These are phyloP conservation scores for Pythium dissotocum DNA, from an alignment of 352 stramenopile species.

Conservation along the genomic window DNA sequence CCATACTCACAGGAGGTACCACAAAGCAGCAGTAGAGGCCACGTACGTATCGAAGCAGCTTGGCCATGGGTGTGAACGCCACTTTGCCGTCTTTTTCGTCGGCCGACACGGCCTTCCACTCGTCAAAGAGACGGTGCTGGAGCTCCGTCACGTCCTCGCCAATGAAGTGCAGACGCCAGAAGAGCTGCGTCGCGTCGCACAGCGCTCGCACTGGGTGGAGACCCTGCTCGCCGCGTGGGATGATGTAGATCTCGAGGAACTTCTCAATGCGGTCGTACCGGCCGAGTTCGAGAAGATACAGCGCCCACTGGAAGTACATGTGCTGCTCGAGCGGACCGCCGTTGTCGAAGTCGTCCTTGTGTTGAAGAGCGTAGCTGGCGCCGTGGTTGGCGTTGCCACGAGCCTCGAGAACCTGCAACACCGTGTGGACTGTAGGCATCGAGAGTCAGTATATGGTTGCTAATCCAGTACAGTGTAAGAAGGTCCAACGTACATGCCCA, in stretches of 20 bases:
- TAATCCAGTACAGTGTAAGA: too few relatives aligned
- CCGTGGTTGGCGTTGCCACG: slow-evolving; percentile 84
- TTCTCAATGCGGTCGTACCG: slow-evolving; percentile 83
- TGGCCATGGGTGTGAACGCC: slow-evolving; percentile 47
- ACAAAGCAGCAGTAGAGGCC: neutral
- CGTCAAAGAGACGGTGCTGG: slow-evolving; percentile 55
- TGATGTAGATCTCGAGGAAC: slow-evolving; percentile 77
- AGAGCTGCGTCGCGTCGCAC: slow-evolving; percentile 77
- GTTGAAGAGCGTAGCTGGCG: slow-evolving; percentile 81
- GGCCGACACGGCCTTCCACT: slow-evolving; percentile 45
- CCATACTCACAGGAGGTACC: neutral
- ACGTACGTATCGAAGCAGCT: slow-evolving; percentile 61
- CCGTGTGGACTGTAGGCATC: slow-evolving; percentile 59
- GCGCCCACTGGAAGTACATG: slow-evolving; percentile 81
- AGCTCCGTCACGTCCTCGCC: slow-evolving; percentile 56
- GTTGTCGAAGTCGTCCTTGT: slow-evolving; percentile 78
- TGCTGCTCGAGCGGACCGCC: slow-evolving; percentile 68
- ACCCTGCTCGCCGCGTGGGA: slow-evolving; percentile 43
- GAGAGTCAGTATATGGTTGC: neutral
- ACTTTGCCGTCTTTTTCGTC: slow-evolving; percentile 33
- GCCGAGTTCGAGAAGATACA: slow-evolving; percentile 80
- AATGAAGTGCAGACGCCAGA: slow-evolving; percentile 82
- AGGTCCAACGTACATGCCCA: slow-evolving; percentile 70
- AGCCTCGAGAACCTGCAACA: slow-evolving; percentile 74
- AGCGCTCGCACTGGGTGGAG: slow-evolving; percentile 60